phyloP scores from a whole-genome alignment of 192 early-diverging fungal genomes.

The Cladochytrium replicatum region DNA sequence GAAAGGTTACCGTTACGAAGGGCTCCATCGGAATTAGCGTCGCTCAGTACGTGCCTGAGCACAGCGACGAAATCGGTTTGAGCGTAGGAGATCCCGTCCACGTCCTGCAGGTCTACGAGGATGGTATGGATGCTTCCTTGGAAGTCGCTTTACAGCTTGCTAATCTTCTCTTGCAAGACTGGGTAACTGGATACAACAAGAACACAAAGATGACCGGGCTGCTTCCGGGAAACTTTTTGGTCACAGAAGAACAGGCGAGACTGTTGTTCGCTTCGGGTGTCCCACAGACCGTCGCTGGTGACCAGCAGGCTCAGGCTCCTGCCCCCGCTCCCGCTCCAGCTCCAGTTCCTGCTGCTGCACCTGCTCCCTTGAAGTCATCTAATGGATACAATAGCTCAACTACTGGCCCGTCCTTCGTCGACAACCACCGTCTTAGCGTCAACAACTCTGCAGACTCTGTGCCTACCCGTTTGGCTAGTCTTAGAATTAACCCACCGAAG shows the following conservation, averaged over 20 bases:
- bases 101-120: no score
- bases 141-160: no score
- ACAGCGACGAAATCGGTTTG: no score
- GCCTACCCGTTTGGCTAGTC: no score
- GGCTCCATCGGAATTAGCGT: no score
- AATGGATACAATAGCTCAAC: not conserved
- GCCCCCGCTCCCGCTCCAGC: not conserved
- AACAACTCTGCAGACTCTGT: no score
- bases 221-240: conserved; percentile 27
- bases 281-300: not conserved
- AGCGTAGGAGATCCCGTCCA: no score
- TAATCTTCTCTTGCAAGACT: conserved; percentile 15
- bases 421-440: no score
- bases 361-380: not conserved
- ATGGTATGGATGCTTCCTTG: no score
- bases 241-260: conserved; percentile 1
- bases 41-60: no score
- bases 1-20: no score
- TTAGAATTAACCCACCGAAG: no score
- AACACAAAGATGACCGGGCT: conserved; percentile 18
- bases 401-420: not conserved
- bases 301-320: not conserved
- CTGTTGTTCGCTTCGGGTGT: not conserved
- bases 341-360: not conserved
- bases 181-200: conserved; percentile 22